Evolutionary conservation across 345 rosid genomes (phyloP), one percentile per base, ranked within the genome.

Genomic region (Microcos paniculata): DNA sequence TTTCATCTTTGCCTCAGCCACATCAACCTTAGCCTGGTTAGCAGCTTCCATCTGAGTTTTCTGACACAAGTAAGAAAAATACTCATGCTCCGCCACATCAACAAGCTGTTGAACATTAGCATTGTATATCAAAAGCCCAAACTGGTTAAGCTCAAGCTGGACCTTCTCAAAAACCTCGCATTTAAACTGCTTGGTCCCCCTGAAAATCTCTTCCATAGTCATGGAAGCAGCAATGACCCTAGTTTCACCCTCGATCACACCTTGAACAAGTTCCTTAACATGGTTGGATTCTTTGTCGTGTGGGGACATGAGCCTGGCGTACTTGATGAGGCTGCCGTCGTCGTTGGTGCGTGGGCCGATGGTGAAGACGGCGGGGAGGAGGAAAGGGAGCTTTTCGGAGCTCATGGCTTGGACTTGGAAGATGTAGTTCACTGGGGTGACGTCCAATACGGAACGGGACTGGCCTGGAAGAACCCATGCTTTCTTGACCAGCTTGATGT

Each of bases 371-470:
- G 95, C 92, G 0, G 93, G 95, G 42, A 90, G 88, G 53, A 89
- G n/a, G 46, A 90, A 92, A 33, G 93, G 94, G 52, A 92, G 96
- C 77, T 92, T 92, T 86, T 92, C 95, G 2, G 94, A 90, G 19
- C 90, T 88, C 96, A 92, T 92, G 69, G 96, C 96, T n/a, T 90
- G 96, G 24, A 90, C 96, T 72, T 92, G 81, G 82, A 90, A 90
- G n/a, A 89, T 91, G 81, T 91, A 91, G 82, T 89, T 89, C n/a
- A 90, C 94, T 0, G 92, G 97, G 1, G 94, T 87, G 23, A 91
- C 83, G 18, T 92, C 89, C 76, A 92, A 82, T 35, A 76, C 62
- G 16, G 84, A 38, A 64, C 83, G 89, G 0, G 86, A 84, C 62
- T 92, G 92, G 63, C 90, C 85, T 1, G 92, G 95, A 23, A 87